Evolutionary conservation across 495 filamentous ascomycete genomes (phyloP).

Genomic region (Sordaria brevicollis): DNA sequence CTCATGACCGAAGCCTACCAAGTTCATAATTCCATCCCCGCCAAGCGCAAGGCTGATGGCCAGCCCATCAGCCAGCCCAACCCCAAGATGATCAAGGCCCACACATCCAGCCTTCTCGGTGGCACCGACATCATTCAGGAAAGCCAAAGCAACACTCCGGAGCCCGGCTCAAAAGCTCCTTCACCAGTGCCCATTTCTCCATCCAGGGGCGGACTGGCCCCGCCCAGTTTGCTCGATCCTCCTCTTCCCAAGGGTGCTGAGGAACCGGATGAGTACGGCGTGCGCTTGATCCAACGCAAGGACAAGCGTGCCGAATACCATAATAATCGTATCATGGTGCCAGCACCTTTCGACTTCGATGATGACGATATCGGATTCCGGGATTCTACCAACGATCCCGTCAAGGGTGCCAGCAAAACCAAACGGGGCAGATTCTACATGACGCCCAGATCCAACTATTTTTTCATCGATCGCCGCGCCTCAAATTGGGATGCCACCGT

Average conservation of each 20-base stretch:
- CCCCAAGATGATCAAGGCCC: constrained; percentile 29
- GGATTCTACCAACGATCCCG: constrained; percentile 34
- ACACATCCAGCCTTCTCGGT: constrained; percentile 32
- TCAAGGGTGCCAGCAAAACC: constrained; percentile 27
- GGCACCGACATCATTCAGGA: constrained; percentile 29
- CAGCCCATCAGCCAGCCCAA: constrained; percentile 28
- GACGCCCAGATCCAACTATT: constrained; percentile 28
- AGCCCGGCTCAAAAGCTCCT: constrained; percentile 27
- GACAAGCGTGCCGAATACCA: constrained; percentile 17
- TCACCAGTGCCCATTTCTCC: constrained; percentile 21
- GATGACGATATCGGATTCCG: constrained; percentile 40
- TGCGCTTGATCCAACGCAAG: constrained; percentile 25
- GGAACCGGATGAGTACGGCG: constrained; percentile 30
- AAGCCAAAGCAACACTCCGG: constrained; percentile 12
- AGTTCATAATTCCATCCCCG: constrained; percentile 10
- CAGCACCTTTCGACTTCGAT: constrained; percentile 26
- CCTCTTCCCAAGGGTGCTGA: constrained; percentile 26
- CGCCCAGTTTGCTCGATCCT: constrained; percentile 7
- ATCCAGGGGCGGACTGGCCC: constrained; percentile 4
- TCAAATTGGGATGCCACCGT: constrained; percentile 33
- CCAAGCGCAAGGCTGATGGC: constrained; percentile 32
- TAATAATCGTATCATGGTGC: constrained; percentile 36
- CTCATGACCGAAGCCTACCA: constrained; percentile 14
- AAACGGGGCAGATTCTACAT: constrained; percentile 30
- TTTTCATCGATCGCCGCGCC: constrained; percentile 33